Evolutionary conservation across 1,284 basidiomycete species (phyloP).

Genomic region (Exsudoporus floridanus): DNA sequence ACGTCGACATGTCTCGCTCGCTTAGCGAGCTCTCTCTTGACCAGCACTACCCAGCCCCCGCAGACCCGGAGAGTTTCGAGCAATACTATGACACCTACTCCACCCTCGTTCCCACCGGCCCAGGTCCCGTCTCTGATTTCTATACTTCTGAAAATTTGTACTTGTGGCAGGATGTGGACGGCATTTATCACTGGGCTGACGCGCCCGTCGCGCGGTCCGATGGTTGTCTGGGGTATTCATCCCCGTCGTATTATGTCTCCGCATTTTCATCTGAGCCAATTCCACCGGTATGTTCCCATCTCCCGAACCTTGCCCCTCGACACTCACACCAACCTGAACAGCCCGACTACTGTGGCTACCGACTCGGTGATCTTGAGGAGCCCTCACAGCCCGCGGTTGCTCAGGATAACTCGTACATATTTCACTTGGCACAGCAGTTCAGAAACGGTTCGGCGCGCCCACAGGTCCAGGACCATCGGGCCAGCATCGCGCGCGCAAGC

Average conservation of each 20-base stretch:
- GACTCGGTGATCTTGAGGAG: conserved; percentile 18
- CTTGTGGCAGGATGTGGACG: conserved; percentile 33
- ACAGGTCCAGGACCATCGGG: conserved; percentile 35
- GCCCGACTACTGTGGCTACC: conserved; percentile 22
- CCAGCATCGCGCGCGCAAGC: conserved; percentile 36
- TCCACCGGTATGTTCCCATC: conserved; percentile 21
- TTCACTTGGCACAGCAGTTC: conserved; percentile 27
- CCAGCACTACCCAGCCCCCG: conserved; percentile 17
- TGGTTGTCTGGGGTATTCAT: conserved; percentile 22
- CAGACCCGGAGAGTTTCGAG: conserved; percentile 19
- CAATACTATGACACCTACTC: conserved; percentile 28
- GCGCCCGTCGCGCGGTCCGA: conserved; percentile 29
- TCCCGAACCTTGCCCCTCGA: background rate
- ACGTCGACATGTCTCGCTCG: conserved; percentile 28
- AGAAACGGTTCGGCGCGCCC: conserved; percentile 20
- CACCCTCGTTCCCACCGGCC: conserved; percentile 14
- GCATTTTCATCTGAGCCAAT: conserved; percentile 16
- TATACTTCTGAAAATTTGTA: conserved; percentile 31
- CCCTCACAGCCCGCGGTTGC: conserved; percentile 10
- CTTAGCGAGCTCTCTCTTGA: conserved; percentile 24
- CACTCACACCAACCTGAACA: conserved; percentile 12
- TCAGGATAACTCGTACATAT: conserved; percentile 28
- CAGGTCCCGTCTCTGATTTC: conserved; percentile 22
- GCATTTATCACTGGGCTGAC: conserved; percentile 33
- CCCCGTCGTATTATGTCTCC: conserved; percentile 23